phyloP scores from a whole-genome alignment of 2,329 filamentous ascomycete species.

The Hymenoscyphus albidus region DNA sequence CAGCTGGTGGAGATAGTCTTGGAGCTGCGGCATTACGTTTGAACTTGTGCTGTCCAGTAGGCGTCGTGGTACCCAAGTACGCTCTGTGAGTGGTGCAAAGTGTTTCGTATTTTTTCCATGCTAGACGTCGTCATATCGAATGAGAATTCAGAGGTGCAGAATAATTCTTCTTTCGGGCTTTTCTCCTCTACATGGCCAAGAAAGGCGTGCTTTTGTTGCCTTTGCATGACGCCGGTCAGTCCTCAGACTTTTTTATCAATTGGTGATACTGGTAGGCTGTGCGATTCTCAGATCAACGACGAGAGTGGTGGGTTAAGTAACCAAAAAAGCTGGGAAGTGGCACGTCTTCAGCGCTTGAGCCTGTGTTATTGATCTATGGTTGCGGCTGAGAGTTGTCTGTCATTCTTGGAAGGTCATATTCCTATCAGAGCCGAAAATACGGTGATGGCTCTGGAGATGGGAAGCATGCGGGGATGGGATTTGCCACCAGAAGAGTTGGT shows the following conservation, averaged over 20 bases:
- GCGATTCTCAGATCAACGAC: neutral
- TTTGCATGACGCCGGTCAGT: conserved; percentile 6
- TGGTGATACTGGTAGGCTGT: neutral
- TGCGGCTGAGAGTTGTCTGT: neutral
- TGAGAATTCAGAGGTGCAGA: conserved; percentile 10
- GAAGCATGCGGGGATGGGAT: neutral
- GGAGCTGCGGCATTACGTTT: conserved; percentile 3
- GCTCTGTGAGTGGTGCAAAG: conserved; percentile 26
- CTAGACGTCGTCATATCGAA: conserved; percentile 19
- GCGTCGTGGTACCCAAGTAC: conserved; percentile 12
- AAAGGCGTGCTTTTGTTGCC: conserved; percentile 14
- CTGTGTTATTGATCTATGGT: neutral
- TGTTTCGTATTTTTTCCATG: conserved; percentile 28
- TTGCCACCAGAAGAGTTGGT: conserved; percentile 1
- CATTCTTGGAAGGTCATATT: neutral
- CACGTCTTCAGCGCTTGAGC: neutral
- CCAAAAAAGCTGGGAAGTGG: neutral
- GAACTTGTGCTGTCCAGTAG: neutral
- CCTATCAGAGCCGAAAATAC: neutral
- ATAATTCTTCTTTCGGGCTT: conserved; percentile 12
- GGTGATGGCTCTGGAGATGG: neutral
- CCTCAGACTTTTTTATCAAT: neutral
- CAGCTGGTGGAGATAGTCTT: conserved; percentile 9
- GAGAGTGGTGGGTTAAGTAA: neutral
- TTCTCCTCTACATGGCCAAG: conserved; percentile 1